phyloP scores from a whole-genome alignment of 768 basidiomycete species.

The Psilocybe tampanensis region DNA sequence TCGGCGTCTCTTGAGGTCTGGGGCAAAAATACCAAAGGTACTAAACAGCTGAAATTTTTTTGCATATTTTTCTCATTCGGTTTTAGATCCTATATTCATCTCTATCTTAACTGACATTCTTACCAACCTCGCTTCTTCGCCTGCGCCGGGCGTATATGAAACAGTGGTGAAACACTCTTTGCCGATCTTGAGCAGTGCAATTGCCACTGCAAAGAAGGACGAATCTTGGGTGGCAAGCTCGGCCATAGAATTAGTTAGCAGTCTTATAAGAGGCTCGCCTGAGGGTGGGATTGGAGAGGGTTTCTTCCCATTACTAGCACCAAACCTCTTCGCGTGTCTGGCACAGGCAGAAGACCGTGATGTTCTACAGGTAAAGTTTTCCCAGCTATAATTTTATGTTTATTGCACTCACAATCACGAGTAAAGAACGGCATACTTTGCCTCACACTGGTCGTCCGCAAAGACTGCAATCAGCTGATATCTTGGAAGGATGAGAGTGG shows the following conservation, averaged over 20 bases:
- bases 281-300: slow-evolving; percentile 72
- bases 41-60: background rate
- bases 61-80: background rate
- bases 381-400: slow-evolving; percentile 1
- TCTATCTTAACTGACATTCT: slow-evolving; percentile 86
- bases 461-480: slow-evolving; percentile 82
- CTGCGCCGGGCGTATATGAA: slow-evolving; percentile 64
- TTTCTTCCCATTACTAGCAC: slow-evolving; percentile 77
- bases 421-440: slow-evolving; percentile 80
- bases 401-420: background rate
- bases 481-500: slow-evolving; percentile 72
- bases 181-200: slow-evolving; percentile 69
- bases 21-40: slow-evolving; percentile 87
- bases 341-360: slow-evolving; percentile 82
- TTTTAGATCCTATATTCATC: slow-evolving; percentile 80
- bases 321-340: slow-evolving; percentile 72
- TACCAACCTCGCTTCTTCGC: slow-evolving; percentile 64
- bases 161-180: slow-evolving; percentile 73
- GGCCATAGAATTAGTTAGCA: slow-evolving; percentile 80
- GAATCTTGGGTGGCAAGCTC: slow-evolving; percentile 80
- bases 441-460: slow-evolving; percentile 83
- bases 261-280: slow-evolving; percentile 69
- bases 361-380: slow-evolving; percentile 63
- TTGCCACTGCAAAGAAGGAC: slow-evolving; percentile 54
- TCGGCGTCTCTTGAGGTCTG: slow-evolving; percentile 77